A percentile compares a stretch with the other conserved stretches of the same genome.
phyloP scores from a whole-genome alignment of 345 rosid genomes.

The Diplotaxis tenuifolia region DNA sequence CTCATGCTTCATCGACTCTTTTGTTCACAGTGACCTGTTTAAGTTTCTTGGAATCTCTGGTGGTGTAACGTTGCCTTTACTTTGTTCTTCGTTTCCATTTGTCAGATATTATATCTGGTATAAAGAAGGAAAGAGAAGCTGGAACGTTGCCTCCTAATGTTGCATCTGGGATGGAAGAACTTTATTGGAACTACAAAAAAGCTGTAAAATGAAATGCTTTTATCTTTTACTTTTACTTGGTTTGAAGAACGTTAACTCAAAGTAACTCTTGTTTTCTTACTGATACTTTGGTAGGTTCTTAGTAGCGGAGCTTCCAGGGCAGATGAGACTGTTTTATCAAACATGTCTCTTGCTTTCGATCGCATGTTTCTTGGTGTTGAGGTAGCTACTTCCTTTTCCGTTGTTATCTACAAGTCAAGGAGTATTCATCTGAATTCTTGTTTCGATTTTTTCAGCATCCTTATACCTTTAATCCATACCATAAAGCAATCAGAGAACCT shows the following conservation, averaged over 20 bases:
- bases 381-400: conserved; percentile 48
- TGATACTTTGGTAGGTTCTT: conserved; percentile 52
- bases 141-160: conserved; percentile 73
- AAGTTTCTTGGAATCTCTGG: not conserved
- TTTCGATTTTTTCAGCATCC: conserved; percentile 65
- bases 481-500: conserved; percentile 85
- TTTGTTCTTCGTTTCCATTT: not conserved
- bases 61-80: not conserved
- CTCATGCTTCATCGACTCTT: not conserved
- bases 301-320: conserved; percentile 65
- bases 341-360: conserved; percentile 79
- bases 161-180: conserved; percentile 81
- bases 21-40: not conserved
- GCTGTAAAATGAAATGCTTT: conserved; percentile 60
- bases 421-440: conserved; percentile 10
- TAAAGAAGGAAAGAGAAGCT: conserved; percentile 65
- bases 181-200: conserved; percentile 78
- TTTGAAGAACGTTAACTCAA: no score
- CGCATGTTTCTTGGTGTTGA: conserved; percentile 74
- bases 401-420: no score
- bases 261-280: not conserved
- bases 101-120: conserved; percentile 75
- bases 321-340: conserved; percentile 65
- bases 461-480: conserved; percentile 71
- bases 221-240: conserved; percentile 6